Evolutionary conservation across 1,284 basidiomycete species (phyloP).

Genomic region (Ceratobasidium sp.): DNA sequence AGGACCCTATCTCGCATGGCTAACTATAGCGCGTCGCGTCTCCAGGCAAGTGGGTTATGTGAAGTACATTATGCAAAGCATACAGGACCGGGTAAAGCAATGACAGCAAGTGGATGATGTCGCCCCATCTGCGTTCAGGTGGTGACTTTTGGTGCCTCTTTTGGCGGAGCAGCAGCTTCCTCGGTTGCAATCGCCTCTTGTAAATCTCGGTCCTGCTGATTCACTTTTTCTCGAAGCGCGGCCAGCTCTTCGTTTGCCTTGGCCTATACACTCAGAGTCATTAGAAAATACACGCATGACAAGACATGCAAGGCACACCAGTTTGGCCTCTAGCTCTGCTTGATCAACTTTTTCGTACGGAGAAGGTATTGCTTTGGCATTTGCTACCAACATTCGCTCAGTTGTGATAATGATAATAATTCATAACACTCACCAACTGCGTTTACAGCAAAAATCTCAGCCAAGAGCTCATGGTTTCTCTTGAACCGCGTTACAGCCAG

Average conservation of each 20-base stretch:
- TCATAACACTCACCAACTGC: background rate
- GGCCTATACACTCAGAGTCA: constrained; percentile 53
- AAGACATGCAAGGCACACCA: constrained; percentile 57
- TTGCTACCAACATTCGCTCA: constrained; percentile 54
- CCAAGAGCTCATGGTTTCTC: constrained; percentile 83
- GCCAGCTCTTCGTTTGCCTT: constrained; percentile 64
- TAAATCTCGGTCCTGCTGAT: constrained; percentile 37
- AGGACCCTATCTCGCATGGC: constrained; percentile 4
- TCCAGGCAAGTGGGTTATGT: background rate
- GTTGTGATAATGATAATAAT: background rate
- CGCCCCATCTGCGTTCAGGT: background rate
- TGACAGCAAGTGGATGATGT: background rate
- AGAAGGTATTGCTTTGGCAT: constrained; percentile 55
- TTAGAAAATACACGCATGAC: too few species aligned
- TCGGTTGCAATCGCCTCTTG: constrained; percentile 19
- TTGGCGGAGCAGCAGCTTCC: background rate
- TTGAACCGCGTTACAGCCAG: constrained; percentile 75
- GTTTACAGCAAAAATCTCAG: constrained; percentile 69
- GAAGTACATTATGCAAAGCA: background rate
- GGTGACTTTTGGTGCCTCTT: constrained; percentile 30
- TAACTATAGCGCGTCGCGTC: constrained; percentile 1
- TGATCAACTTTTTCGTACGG: constrained; percentile 71
- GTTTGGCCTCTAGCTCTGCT: constrained; percentile 67
- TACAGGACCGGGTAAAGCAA: background rate
- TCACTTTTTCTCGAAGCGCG: constrained; percentile 56